These are phyloP conservation scores for Geranium brycei DNA, from an alignment of 345 rosid species.

Conservation along the genomic window DNA sequence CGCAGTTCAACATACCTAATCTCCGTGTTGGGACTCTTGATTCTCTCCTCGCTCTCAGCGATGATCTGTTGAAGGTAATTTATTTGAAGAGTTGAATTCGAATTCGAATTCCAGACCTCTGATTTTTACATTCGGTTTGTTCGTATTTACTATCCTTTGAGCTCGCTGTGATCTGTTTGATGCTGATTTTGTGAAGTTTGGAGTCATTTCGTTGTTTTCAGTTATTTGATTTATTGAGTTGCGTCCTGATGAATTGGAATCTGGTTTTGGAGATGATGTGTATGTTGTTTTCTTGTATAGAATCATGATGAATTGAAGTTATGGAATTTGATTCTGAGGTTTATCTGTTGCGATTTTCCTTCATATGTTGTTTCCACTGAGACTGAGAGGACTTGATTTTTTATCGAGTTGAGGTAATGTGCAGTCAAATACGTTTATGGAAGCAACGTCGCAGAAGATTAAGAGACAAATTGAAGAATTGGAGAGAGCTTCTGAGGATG, in stretches of 20 bases:
- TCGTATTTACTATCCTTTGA: neutral
- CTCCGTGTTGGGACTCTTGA: constrained; percentile 98
- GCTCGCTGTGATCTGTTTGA: neutral
- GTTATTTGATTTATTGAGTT: neutral
- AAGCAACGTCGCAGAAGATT: constrained; percentile 89
- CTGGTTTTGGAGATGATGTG: neutral
- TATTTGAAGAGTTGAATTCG: neutral
- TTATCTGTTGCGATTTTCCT: neutral
- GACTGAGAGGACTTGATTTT: neutral
- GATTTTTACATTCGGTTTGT: neutral
- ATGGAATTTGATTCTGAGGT: neutral
- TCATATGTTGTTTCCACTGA: neutral
- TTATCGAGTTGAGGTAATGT: constrained; percentile 12
- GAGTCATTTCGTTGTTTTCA: neutral
- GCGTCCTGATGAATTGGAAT: neutral
- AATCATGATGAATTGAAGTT: neutral
- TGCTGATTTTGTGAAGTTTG: neutral
- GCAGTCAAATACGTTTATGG: constrained; percentile 84
- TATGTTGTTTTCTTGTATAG: neutral
- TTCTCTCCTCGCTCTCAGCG: constrained; percentile 87
- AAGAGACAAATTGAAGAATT: constrained; percentile 96
- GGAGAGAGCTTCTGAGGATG: constrained; percentile 74
- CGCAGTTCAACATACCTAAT: constrained; percentile 86
- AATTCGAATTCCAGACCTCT: neutral
- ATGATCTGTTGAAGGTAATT: constrained; percentile 82